Conservation (phyloP, 805 yeast genomes). For the Nakazawaea sp. region DNA sequence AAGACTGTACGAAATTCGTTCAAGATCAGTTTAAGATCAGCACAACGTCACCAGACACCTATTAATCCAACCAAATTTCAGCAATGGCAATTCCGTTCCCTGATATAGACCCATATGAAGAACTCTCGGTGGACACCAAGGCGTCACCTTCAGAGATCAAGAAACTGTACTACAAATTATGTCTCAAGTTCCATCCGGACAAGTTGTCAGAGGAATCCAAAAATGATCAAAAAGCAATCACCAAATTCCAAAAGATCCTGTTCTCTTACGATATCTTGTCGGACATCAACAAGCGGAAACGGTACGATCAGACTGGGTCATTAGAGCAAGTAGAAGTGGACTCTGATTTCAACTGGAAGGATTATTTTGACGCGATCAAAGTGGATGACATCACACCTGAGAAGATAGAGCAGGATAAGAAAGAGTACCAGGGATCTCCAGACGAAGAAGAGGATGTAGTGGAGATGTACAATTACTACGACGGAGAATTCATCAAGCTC, state of each 20-base stretch:
- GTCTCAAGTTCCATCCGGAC: conserved; percentile 68
- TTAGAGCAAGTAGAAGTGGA: conserved; percentile 34
- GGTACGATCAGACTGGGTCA: conserved; percentile 69
- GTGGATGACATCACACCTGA: conserved; percentile 50
- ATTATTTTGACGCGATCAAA: conserved; percentile 40
- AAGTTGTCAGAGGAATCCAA: conserved; percentile 34
- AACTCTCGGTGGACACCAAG: conserved; percentile 31
- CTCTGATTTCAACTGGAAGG: conserved; percentile 49
- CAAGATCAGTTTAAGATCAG: too few species aligned
- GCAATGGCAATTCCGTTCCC: conserved; percentile 35
- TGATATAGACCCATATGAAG: conserved; percentile 57
- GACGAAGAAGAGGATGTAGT: conserved; percentile 62
- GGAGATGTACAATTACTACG: conserved; percentile 44
- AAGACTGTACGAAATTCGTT: neutral
- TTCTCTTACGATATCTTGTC: conserved; percentile 66
- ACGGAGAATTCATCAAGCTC: conserved; percentile 63
- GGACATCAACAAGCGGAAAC: conserved; percentile 46
- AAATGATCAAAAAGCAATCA: conserved; percentile 21
- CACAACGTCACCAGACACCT: too few species aligned
- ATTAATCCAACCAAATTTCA: too few species aligned
- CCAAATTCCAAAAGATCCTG: conserved; percentile 61
- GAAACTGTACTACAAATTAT: conserved; percentile 57
- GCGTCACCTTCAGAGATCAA: conserved; percentile 52
- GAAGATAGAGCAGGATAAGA: conserved; percentile 61
- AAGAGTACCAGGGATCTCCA: conserved; percentile 51